Evolutionary conservation across 2,329 filamentous ascomycete genomes (phyloP), one percentile per base, ranked within the genome.

Genomic region (Mariannaea sp.): DNA sequence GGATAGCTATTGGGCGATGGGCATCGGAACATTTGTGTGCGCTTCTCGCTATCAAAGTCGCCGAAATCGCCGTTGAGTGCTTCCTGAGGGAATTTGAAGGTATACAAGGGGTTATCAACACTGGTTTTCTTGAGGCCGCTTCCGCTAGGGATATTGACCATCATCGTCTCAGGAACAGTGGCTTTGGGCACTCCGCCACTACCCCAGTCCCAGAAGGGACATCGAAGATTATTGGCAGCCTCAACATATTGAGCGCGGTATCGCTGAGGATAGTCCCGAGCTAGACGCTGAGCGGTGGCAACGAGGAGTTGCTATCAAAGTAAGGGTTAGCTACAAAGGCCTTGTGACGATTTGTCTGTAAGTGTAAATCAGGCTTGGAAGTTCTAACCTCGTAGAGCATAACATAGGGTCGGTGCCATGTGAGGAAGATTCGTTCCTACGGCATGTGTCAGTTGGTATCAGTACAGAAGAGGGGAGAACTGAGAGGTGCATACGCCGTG

Each of bases 381-480:
- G 22, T 16, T 53, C 68, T 9, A 67, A 81, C 79, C 73, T 85
- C 82, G 50, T 74, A 83, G 5, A 84, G 71, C 7, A 76, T 70
- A 35, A 83, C 62, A 53, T 80, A 84, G 3, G 80, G 77, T 5
- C 81, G 78, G 65, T 86, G 82, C 82, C 80, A 85, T 14, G 77
- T 68, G 6, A 76, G 62, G 57, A 83, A 81, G 19, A 78, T 64
- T n/a, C 73, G 68, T 64, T 81, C 76, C 79, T 80, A 33, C 13
- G 17, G 4, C 24, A n/a, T n/a, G 36, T 22, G 49, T 54, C 19
- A 53, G 43, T 50, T 43, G 30, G 7, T 12, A 7, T 12, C 7
- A 29, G 12, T 29, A 29, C 12, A 12, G 26, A n/a, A n/a, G n/a
- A n/a, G n/a, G n/a, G n/a, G n/a, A n/a, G n/a, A n/a, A n/a, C n/a